Conservation (phyloP, 208 protist genomes). For the Trypanosoma conorhini region DNA sequence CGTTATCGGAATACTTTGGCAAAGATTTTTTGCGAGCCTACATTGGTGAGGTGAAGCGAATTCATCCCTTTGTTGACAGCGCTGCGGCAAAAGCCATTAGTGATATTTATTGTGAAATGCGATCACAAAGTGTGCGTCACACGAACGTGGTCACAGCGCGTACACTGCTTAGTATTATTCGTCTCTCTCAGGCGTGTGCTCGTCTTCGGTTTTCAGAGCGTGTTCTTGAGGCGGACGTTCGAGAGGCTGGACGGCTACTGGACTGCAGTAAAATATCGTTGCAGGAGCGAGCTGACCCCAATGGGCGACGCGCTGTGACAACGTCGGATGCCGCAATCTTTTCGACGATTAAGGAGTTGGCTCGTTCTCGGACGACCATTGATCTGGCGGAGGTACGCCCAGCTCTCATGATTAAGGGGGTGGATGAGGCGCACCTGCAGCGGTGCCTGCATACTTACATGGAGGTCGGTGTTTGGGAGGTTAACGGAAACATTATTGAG, state of each 20-base stretch:
- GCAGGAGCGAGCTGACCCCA: conserved; percentile 52
- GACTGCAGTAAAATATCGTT: conserved; percentile 88
- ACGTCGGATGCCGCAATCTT: conserved; percentile 85
- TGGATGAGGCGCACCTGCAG: conserved; percentile 77
- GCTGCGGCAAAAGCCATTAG: conserved; percentile 73
- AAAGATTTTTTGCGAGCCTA: conserved; percentile 85
- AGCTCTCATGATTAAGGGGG: conserved; percentile 79
- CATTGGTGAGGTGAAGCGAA: conserved; percentile 80
- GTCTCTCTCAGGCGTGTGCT: conserved; percentile 94
- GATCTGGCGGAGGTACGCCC: conserved; percentile 71
- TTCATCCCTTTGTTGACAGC: conserved; percentile 81
- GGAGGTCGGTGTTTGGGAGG: conserved; percentile 78
- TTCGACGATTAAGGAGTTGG: conserved; percentile 80
- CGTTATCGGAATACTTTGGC: conserved; percentile 74
- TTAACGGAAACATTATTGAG: conserved; percentile 66
- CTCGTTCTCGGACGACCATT: conserved; percentile 47
- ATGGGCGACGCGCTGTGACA: conserved; percentile 50
- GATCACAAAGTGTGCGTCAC: conserved; percentile 70
- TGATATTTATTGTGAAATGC: conserved; percentile 92
- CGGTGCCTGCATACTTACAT: conserved; percentile 78
- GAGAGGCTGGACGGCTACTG: conserved; percentile 86
- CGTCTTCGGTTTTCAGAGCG: conserved; percentile 82
- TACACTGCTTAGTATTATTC: conserved; percentile 93
- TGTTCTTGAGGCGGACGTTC: conserved; percentile 87
- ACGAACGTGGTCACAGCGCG: conserved; percentile 86